Conservation (phyloP, 2,329 filamentous ascomycete species). For the Ilyonectria destructans region DNA sequence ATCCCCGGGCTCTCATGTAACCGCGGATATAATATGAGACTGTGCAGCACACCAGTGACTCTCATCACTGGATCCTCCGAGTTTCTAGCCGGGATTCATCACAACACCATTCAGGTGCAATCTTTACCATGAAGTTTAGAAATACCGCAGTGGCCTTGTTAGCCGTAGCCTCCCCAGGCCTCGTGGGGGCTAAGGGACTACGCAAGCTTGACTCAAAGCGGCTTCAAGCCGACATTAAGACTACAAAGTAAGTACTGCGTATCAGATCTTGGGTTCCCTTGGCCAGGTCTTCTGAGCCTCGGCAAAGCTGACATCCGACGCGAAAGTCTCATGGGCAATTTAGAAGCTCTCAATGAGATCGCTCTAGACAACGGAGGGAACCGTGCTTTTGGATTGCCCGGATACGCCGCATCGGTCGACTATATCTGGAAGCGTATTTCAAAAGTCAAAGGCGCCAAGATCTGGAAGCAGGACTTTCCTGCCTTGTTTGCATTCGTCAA, state of each 20-base stretch:
- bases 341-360: slow-evolving; percentile 40
- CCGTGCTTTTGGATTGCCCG: slow-evolving; percentile 67
- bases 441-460: slow-evolving; percentile 55
- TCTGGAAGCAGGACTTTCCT: slow-evolving; percentile 66
- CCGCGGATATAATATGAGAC: not conserved
- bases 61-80: not conserved
- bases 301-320: not conserved
- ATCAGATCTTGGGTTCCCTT: not conserved
- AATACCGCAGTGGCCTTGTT: slow-evolving; percentile 27
- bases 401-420: slow-evolving; percentile 65
- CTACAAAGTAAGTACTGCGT: slow-evolving; percentile 24
- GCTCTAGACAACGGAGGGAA: slow-evolving; percentile 63
- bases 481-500: slow-evolving; percentile 63
- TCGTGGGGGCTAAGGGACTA: slow-evolving; percentile 23
- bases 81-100: not conserved
- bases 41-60: not conserved
- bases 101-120: slow-evolving; percentile 8
- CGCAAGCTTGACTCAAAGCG: slow-evolving; percentile 38
- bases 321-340: slow-evolving; percentile 36
- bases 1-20: not conserved
- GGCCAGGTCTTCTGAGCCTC: not conserved
- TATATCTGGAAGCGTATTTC: slow-evolving; percentile 64
- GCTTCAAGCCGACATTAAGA: slow-evolving; percentile 37
- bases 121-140: slow-evolving; percentile 27
- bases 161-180: slow-evolving; percentile 25